Evolutionary conservation across 78 protist genomes (phyloP).

Genomic region (Planoprotostelium fungivorum): DNA sequence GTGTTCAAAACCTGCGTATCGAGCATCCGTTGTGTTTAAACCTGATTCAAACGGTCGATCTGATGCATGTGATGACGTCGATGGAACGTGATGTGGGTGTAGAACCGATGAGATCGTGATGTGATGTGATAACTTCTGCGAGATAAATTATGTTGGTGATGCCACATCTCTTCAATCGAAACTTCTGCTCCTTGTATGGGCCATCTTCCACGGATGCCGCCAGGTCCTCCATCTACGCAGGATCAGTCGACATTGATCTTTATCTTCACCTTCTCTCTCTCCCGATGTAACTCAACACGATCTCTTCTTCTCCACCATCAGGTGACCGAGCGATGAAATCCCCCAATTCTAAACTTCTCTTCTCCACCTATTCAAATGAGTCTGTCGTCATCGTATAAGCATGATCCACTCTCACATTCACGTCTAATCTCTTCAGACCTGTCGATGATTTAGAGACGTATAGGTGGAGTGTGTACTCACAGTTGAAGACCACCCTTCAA

Average conservation of each 20-base stretch:
- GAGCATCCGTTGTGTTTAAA: too few relatives aligned
- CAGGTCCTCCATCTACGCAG: conserved; percentile 6
- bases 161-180: conserved; percentile 5
- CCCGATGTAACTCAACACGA: not conserved
- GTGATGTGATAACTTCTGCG: conserved; percentile 11
- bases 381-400: too few relatives aligned
- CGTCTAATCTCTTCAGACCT: conserved; percentile 9
- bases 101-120: too few relatives aligned
- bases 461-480: not conserved
- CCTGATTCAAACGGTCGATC: too few relatives aligned
- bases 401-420: not conserved
- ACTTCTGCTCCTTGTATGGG: conserved; percentile 31
- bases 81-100: too few relatives aligned
- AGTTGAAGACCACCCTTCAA: conserved; percentile 1
- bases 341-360: conserved; percentile 17
- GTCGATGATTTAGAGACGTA: not conserved
- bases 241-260: conserved; percentile 15
- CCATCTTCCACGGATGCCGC: conserved; percentile 13
- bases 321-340: conserved; percentile 31
- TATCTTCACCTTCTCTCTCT: not conserved
- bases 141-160: conserved; percentile 15
- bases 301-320: conserved; percentile 1
- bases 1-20: not conserved
- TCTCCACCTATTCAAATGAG: not conserved
- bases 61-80: too few relatives aligned